A percentile compares a stretch with the other conserved stretches of the same genome.
Conservation (phyloP, 306 rosid genomes). For the Sesbania bispinosa region DNA sequence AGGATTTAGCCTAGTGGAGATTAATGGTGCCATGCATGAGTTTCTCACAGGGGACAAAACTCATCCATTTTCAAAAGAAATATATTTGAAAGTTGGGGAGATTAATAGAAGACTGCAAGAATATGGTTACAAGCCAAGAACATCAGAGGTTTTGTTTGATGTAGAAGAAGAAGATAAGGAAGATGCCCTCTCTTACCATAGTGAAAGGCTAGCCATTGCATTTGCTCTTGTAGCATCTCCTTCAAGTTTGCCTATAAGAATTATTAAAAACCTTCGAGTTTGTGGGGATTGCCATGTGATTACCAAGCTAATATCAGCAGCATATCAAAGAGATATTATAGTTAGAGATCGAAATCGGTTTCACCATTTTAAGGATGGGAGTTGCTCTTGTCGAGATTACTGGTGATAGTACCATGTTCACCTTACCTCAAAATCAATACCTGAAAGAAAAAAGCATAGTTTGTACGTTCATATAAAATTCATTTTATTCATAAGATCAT, state of each 20-base stretch:
- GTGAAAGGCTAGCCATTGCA: constrained; percentile 46
- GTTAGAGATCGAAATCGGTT: constrained; percentile 45
- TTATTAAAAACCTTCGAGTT: constrained; percentile 42
- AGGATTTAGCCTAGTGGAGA: constrained; percentile 46
- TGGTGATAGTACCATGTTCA: constrained; percentile 26
- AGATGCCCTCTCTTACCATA: constrained; percentile 41
- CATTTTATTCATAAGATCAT: neutral
- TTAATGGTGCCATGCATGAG: constrained; percentile 44
- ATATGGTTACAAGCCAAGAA: constrained; percentile 37
- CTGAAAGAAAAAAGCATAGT: neutral
- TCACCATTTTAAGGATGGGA: constrained; percentile 42
- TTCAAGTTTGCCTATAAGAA: constrained; percentile 31
- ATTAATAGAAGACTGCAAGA: constrained; percentile 37
- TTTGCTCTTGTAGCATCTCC: constrained; percentile 37
- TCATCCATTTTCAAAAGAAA: constrained; percentile 37
- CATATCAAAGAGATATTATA: constrained; percentile 32
- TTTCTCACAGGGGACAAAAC: constrained; percentile 44
- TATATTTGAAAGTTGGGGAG: constrained; percentile 40
- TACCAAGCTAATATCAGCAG: constrained; percentile 35
- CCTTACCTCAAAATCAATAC: neutral
- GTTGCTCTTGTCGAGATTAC: constrained; percentile 41
- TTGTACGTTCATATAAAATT: neutral
- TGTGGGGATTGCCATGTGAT: constrained; percentile 38
- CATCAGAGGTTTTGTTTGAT: constrained; percentile 40
- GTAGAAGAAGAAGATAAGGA: constrained; percentile 51